These are phyloP conservation scores for Termitomyces sp. DNA, from an alignment of 768 basidiomycete species.

Conservation along the genomic window DNA sequence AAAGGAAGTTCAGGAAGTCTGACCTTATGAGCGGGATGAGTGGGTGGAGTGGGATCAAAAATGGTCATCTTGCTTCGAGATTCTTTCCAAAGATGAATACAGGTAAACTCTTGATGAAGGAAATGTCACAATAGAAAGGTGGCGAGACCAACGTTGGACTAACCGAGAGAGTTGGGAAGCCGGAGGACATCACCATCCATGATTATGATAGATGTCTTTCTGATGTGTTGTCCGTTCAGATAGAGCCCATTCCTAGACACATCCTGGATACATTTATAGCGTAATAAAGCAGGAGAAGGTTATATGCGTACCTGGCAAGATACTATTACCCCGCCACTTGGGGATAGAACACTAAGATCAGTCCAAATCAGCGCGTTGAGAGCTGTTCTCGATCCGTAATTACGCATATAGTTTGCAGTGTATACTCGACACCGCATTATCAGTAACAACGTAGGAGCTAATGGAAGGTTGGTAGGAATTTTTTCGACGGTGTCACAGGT, in stretches of 20 bases:
- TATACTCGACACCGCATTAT: constrained; percentile 60
- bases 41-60: constrained; percentile 61
- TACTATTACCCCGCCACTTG: constrained; percentile 68
- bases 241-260: constrained; percentile 71
- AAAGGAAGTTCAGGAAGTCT: not conserved
- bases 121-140: not conserved
- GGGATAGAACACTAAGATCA: constrained; percentile 55
- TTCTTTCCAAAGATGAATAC: constrained; percentile 53
- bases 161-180: constrained; percentile 66
- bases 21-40: constrained; percentile 51
- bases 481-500: not conserved
- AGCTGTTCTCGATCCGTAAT: constrained; percentile 19
- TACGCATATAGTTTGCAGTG: constrained; percentile 83
- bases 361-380: not conserved
- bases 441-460: constrained; percentile 62
- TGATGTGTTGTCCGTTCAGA: constrained; percentile 67
- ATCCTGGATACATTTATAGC: constrained; percentile 36
- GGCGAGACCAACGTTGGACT: not conserved
- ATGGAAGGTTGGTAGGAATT: not conserved
- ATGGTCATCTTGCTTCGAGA: constrained; percentile 49
- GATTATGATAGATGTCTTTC: constrained; percentile 64
- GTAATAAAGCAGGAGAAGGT: not conserved
- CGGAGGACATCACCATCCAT: constrained; percentile 73
- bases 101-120: constrained; percentile 54
- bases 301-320: constrained; percentile 62